Evolutionary conservation across 768 basidiomycete species (phyloP).

Genomic region (Leucocoprinus leucothites): DNA sequence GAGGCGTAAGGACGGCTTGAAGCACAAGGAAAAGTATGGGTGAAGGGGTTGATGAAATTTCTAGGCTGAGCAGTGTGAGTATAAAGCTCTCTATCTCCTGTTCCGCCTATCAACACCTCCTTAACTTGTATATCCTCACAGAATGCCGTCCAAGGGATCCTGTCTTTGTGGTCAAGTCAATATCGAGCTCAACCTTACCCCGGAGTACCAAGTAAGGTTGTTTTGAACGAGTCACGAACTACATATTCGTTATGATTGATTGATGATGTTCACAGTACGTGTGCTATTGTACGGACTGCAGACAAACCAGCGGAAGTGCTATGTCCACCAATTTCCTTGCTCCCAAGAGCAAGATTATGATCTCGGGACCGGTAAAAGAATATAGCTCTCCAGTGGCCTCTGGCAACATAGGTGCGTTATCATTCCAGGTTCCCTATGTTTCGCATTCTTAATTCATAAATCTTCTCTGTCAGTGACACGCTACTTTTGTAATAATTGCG

Average conservation of each 20-base stretch:
- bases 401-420: slow-evolving; percentile 29
- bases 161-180: slow-evolving; percentile 32
- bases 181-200: slow-evolving; percentile 20
- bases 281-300: slow-evolving; percentile 35
- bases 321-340: slow-evolving; percentile 34
- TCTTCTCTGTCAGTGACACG: slow-evolving; percentile 25
- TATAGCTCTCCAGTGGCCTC: slow-evolving; percentile 26
- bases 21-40: too few relatives aligned
- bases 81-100: background rate
- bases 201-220: slow-evolving; percentile 23
- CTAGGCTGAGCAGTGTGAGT: too few relatives aligned
- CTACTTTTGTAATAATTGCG: slow-evolving; percentile 34
- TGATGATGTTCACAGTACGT: slow-evolving; percentile 16
- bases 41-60: too few relatives aligned
- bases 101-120: background rate
- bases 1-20: too few relatives aligned
- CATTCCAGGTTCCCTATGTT: too few relatives aligned
- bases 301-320: slow-evolving; percentile 33
- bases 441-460: background rate
- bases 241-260: background rate
- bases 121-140: background rate
- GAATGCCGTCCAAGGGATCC: slow-evolving; percentile 17
- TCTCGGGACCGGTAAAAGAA: slow-evolving; percentile 27
- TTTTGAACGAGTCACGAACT: background rate
- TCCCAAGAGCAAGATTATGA: slow-evolving; percentile 27